Base-by-base conservation (phyloP, 306 rosid species). In the Coriaria nepalensis region DNA sequence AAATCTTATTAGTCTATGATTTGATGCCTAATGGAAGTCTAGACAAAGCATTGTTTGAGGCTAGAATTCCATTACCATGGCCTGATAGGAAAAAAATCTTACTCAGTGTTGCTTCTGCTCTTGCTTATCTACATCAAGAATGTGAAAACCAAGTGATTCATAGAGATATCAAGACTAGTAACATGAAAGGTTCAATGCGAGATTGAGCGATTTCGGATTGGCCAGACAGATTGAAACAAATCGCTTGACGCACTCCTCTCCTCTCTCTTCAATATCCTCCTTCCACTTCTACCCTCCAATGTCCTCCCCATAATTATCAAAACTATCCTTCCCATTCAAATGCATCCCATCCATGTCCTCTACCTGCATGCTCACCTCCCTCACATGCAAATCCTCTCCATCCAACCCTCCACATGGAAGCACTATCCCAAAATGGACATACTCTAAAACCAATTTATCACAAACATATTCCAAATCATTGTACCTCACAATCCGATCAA, bases 21-120 rank as follows among this genome's bases (percentile, higher is more conserved):
- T 73, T 90, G 64, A 90, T 90, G 98, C 86, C 94, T 7, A 90
- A 90, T 60, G 96, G 98, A 35, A 90, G 98, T 66, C 73, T 90
- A 13, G 98, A 90, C 56, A 90, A 90, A 66, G 98, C 93, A 9
- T 62, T 90, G 51, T 90, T 85, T 13, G 98, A 90, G 58, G 73
- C 98, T 0, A 69, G 87, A 56, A 73, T 54, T 15, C 72, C 84
- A 4, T 67, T 90, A 55, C 93, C 98, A 4, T 90, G 95, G 96
- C 53, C 81, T 37, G 75, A 79, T 43, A 53, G 98, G 59, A 58
- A 71, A 6, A 82, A 90, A 69, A 82, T 90, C 65, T 57, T 90
- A 13, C 50, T 77, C 0, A 95, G 98, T 0, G 98, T 90, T 15
- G 95, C 98, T 6, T 82, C 98, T 7, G 98, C 96, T 0, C 62